These are phyloP conservation scores for Mucor piriformis DNA, from an alignment of 371 early-diverging fungal genomes.

Conservation along the genomic window DNA sequence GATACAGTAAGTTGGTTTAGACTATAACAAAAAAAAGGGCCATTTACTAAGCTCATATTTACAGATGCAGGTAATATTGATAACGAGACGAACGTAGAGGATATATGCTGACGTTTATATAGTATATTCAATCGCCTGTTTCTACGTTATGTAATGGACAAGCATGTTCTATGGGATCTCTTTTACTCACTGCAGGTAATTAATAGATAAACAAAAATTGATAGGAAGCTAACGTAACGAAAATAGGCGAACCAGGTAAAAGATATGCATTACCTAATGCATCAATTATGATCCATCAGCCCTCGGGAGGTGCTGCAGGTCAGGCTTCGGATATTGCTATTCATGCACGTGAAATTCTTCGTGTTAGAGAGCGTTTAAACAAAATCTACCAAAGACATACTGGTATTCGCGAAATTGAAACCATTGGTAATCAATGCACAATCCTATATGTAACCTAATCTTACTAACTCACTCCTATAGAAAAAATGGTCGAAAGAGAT, in stretches of 20 bases:
- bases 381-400: slow-evolving; percentile 88
- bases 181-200: slow-evolving; percentile 85
- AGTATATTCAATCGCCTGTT: slow-evolving; percentile 91
- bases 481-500: slow-evolving; percentile 93
- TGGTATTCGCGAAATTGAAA: slow-evolving; percentile 74
- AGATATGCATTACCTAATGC: slow-evolving; percentile 90
- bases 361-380: slow-evolving; percentile 87
- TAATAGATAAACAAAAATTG: neutral
- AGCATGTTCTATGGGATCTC: slow-evolving; percentile 97
- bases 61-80: slow-evolving; percentile 6
- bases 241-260: slow-evolving; percentile 81
- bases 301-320: slow-evolving; percentile 95
- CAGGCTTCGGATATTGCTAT: slow-evolving; percentile 98
- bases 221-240: neutral
- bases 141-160: slow-evolving; percentile 95
- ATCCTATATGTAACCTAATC: too few relatives aligned
- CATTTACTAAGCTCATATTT: neutral
- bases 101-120: slow-evolving; percentile 42
- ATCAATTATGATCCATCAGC: slow-evolving; percentile 97
- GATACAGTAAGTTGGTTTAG: slow-evolving; percentile 68
- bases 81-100: neutral
- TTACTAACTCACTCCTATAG: slow-evolving; percentile 12
- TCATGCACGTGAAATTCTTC: slow-evolving; percentile 94
- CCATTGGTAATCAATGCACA: slow-evolving; percentile 70
- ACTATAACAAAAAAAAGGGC: neutral